These are phyloP conservation scores for Yarrowia divulgata DNA, from an alignment of 805 yeast species.

Conservation along the genomic window DNA sequence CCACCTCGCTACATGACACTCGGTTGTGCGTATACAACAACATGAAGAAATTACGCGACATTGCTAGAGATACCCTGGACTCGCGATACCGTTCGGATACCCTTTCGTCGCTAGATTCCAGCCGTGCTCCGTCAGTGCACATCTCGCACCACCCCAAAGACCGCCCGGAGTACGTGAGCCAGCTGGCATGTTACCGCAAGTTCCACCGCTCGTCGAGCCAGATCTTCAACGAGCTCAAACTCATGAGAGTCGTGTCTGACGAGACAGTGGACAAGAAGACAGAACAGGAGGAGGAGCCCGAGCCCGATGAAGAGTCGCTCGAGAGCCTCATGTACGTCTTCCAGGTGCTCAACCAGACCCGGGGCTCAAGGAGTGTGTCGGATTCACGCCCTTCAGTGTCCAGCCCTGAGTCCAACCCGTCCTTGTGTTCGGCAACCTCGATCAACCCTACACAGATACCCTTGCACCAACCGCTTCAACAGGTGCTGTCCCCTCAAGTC, in stretches of 20 bases:
- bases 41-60: constrained; percentile 15
- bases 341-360: constrained; percentile 7
- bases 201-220: constrained; percentile 24
- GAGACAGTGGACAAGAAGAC: neutral
- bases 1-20: neutral
- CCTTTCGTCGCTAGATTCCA: neutral
- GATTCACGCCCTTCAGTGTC: too few species aligned
- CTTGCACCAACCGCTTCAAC: neutral
- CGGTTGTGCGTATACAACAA: neutral
- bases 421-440: neutral
- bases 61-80: constrained; percentile 27
- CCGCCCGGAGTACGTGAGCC: constrained; percentile 13
- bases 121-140: neutral
- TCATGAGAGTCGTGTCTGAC: constrained; percentile 7
- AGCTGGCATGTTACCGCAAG: constrained; percentile 34
- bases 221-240: constrained; percentile 21
- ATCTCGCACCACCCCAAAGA: constrained; percentile 23
- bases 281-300: neutral
- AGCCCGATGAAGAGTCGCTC: constrained; percentile 9
- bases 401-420: neutral
- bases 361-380: too few species aligned
- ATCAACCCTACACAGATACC: neutral
- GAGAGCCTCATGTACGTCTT: constrained; percentile 27
- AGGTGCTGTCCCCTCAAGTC: constrained; percentile 11
- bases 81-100: constrained; percentile 20